These are phyloP conservation scores for Juncus effusus DNA, from an alignment of 176 grass and related monocot genomes.

Conservation along the genomic window DNA sequence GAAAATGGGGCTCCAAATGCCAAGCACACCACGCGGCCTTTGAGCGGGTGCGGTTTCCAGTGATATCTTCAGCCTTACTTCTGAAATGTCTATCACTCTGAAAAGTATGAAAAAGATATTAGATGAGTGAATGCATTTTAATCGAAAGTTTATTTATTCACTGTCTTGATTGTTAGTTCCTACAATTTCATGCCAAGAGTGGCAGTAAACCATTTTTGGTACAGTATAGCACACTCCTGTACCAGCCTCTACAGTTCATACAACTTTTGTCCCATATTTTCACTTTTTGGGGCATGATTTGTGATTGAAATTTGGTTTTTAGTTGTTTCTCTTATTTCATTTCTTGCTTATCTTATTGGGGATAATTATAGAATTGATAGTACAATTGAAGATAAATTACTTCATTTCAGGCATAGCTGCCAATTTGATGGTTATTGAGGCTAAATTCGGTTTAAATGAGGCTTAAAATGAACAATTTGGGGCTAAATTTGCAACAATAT, in stretches of 20 bases:
- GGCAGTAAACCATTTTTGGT: too few relatives aligned
- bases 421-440: too few relatives aligned
- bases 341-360: neutral
- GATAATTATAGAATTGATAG: too few relatives aligned
- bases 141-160: neutral
- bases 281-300: too few relatives aligned
- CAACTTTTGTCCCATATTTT: too few relatives aligned
- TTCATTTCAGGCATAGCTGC: too few relatives aligned
- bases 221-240: too few relatives aligned
- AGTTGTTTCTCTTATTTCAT: conserved; percentile 2
- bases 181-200: too few relatives aligned
- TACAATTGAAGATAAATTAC: too few relatives aligned
- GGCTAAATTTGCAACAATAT: neutral
- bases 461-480: conserved; percentile 6
- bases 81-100: conserved; percentile 94
- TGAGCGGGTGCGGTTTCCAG: conserved; percentile 90
- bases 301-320: neutral
- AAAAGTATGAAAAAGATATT: conserved; percentile 36
- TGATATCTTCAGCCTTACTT: conserved; percentile 91
- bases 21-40: conserved; percentile 84
- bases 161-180: neutral
- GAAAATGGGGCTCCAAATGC: conserved; percentile 87
- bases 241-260: too few relatives aligned
- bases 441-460: too few relatives aligned
- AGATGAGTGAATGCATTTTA: conserved; percentile 14